These are phyloP conservation scores for Didymellaceae sp. DNA, from an alignment of 2,329 filamentous ascomycete genomes.

Conservation along the genomic window DNA sequence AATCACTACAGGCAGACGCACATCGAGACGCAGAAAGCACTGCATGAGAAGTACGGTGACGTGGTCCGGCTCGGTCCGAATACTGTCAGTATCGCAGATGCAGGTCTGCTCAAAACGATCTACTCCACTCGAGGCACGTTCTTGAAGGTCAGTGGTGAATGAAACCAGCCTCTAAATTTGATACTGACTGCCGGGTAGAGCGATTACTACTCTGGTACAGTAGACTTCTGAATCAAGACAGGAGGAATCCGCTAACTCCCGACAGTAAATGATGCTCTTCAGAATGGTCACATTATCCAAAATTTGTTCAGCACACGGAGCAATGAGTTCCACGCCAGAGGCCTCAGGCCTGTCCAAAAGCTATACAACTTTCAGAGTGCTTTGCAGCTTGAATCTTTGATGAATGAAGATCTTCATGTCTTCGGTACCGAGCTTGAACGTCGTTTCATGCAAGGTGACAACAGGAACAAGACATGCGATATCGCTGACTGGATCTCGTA, in stretches of 20 bases:
- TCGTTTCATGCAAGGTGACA: conserved; percentile 34
- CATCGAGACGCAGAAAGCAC: conserved; percentile 37
- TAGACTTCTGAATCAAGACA: background rate
- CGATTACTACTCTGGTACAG: conserved; percentile 33
- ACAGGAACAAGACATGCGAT: conserved; percentile 37
- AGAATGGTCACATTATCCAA: conserved; percentile 37
- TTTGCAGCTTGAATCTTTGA: conserved; percentile 35
- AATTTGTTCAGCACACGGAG: conserved; percentile 44
- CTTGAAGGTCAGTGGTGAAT: conserved; percentile 30
- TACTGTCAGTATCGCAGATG: conserved; percentile 39
- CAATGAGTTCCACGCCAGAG: conserved; percentile 37
- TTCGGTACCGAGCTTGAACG: conserved; percentile 35
- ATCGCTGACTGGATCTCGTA: conserved; percentile 44
- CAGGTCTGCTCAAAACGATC: conserved; percentile 40
- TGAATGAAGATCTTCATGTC: conserved; percentile 32
- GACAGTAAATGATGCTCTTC: conserved; percentile 41
- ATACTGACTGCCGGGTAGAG: conserved; percentile 25
- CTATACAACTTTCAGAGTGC: conserved; percentile 36
- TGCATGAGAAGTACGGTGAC: conserved; percentile 41
- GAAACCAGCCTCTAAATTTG: background rate
- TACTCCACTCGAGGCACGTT: conserved; percentile 44
- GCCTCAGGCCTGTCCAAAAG: conserved; percentile 39
- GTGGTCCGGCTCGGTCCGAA: conserved; percentile 40
- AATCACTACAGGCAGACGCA: conserved; percentile 39
- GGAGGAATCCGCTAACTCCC: background rate